Base-by-base conservation (phyloP, 1,139 yeast species). In the Pichia sp. region DNA sequence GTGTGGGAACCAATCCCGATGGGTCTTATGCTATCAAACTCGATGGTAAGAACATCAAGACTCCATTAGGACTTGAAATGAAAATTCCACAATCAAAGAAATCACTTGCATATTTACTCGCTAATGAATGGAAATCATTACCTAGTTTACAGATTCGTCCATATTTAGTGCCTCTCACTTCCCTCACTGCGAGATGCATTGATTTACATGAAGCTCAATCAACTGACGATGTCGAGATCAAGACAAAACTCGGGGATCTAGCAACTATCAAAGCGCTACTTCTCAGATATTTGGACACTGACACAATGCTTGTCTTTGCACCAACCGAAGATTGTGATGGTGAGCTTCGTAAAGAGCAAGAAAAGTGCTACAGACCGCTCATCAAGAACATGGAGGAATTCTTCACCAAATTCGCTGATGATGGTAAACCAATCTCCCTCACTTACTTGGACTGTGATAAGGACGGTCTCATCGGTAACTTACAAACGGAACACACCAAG, bases 261-360 rank as follows among this genome's bases (percentile, higher is more conserved):
- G 69, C 68, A 6, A 74, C 71, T 38, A 68, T 82, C 27, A 70
- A 73, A 44, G 55, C 64, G 34, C 69, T 70, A 44, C 56, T 91
- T 45, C 63, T 88, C 50, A 77, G 91, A 40, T 91, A 87, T 55
- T 65, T 93, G 38, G 98, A 91, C 55, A 91, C 98, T 1, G 98
- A 91, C 56, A 87, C 97, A 2, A 66, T 94, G 48, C 67, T 91
- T 34, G 86, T 88, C 9, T 83, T 87, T 53, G 76, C 96, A 2
- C 93, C 96, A n/a, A 48, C 50, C 13, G 70, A 67, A 32, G 97
- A 91, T 56, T 87, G 83, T 54, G 91, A 83, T 47, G 98, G 97
- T 8, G 67, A 66, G 29, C 66, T 91, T 45, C 72, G 97, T 52
- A 57, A 64, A 30, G 85, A 73, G 25, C 98, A 91, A 59, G 79